A percentile compares a stretch with the other conserved stretches of the same genome.
Conservation (phyloP, 441 rosid species). For the Populus trichocarpa region DNA sequence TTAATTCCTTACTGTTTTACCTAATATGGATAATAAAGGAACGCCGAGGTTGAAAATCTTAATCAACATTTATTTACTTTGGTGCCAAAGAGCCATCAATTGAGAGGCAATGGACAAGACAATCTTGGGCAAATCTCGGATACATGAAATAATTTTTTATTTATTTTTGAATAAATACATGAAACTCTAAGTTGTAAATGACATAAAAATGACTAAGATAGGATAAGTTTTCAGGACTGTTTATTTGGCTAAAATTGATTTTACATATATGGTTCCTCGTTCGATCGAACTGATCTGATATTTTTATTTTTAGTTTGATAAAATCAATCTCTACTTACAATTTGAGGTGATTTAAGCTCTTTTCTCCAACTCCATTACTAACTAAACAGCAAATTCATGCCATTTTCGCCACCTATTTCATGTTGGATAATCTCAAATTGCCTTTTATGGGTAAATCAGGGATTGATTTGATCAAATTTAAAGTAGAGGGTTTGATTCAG, state of each 20-base stretch:
- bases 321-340: no score
- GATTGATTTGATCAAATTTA: neutral
- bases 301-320: no score
- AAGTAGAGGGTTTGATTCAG: neutral
- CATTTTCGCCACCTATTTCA: no score
- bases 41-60: neutral
- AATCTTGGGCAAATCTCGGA: neutral
- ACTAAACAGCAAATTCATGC: no score
- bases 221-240: neutral
- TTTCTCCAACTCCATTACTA: neutral
- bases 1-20: neutral
- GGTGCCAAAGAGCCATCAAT: neutral
- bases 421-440: neutral
- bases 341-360: neutral
- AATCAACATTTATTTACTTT: neutral
- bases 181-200: neutral
- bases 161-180: no score
- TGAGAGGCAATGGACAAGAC: neutral
- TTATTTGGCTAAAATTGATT: no score
- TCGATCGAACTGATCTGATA: neutral
- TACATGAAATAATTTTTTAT: no score
- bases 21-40: neutral
- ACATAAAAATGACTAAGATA: neutral
- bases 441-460: neutral
- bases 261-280: neutral